Conservation (phyloP, 2,329 filamentous ascomycete species). For the Nigrograna mackinnonii region DNA sequence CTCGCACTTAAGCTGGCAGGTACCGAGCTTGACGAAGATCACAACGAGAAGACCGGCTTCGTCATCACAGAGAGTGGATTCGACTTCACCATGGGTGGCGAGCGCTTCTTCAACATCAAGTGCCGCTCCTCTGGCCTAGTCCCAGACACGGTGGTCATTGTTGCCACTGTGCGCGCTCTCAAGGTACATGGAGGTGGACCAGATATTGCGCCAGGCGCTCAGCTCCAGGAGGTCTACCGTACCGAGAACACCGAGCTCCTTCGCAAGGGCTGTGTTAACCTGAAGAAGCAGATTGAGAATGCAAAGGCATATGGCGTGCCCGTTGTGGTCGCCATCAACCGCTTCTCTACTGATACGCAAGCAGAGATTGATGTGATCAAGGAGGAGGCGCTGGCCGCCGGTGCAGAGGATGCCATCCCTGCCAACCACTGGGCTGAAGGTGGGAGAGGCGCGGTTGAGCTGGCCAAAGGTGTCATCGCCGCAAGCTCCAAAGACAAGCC, state of each 20-base stretch:
- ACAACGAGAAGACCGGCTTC: slow-evolving; percentile 81
- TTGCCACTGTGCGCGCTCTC: slow-evolving; percentile 91
- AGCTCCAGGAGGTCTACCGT: slow-evolving; percentile 86
- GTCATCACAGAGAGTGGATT: slow-evolving; percentile 97
- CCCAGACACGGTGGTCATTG: slow-evolving; percentile 91
- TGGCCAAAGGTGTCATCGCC: slow-evolving; percentile 83
- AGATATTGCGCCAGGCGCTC: slow-evolving; percentile 84
- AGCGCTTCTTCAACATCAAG: slow-evolving; percentile 99
- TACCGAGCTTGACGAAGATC: slow-evolving; percentile 88
- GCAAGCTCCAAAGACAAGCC: slow-evolving; percentile 76
- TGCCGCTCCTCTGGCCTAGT: slow-evolving; percentile 91
- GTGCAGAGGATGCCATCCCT: slow-evolving; percentile 89
- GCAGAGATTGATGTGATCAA: slow-evolving; percentile 88
- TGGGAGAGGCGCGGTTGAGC: slow-evolving; percentile 84
- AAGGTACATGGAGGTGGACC: slow-evolving; percentile 97
- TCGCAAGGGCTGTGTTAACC: slow-evolving; percentile 86
- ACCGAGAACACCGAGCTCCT: slow-evolving; percentile 93
- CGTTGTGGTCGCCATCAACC: slow-evolving; percentile 96
- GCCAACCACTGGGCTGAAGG: slow-evolving; percentile 98
- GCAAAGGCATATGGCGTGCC: slow-evolving; percentile 88
- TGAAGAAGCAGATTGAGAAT: slow-evolving; percentile 93
- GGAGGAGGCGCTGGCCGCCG: slow-evolving; percentile 88
- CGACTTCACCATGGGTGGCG: slow-evolving; percentile 99
- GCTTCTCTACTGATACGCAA: slow-evolving; percentile 90
- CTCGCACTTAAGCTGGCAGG: slow-evolving; percentile 94